These are phyloP conservation scores for Geranium brycei DNA, from an alignment of 345 rosid genomes.

Conservation along the genomic window DNA sequence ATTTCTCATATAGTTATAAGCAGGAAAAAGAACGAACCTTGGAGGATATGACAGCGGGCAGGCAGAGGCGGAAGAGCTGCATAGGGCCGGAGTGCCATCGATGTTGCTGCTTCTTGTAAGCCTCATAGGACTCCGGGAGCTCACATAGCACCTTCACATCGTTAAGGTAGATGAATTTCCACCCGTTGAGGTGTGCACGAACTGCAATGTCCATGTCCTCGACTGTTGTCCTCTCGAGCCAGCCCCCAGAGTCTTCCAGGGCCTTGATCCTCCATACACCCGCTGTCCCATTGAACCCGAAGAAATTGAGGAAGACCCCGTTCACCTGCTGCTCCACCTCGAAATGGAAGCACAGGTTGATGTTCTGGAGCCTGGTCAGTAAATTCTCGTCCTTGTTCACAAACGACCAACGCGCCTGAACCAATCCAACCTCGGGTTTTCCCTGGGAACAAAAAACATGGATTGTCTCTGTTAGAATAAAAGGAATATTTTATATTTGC, in stretches of 20 bases:
- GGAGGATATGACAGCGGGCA: conserved; percentile 57
- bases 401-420: conserved; percentile 87
- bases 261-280: conserved; percentile 72
- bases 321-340: conserved; percentile 94
- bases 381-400: conserved; percentile 90
- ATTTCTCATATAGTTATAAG: too few species aligned
- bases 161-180: conserved; percentile 73
- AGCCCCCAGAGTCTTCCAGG: too few species aligned
- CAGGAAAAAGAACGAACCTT: conserved; percentile 32
- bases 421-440: conserved; percentile 67
- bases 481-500: too few species aligned
- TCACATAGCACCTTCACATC: conserved; percentile 74
- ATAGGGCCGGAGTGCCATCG: conserved; percentile 96
- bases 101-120: conserved; percentile 14
- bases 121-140: conserved; percentile 77
- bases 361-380: conserved; percentile 77
- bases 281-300: conserved; percentile 88
- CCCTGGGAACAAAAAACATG: conserved; percentile 29
- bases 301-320: conserved; percentile 62
- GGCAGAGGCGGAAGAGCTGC: conserved; percentile 77
- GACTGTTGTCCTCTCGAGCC: too few species aligned
- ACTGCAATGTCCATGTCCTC: too few species aligned
- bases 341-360: conserved; percentile 78
- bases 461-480: too few species aligned
- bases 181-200: conserved; percentile 11